phyloP scores from a whole-genome alignment of 805 yeast species.

The Isabelozyma pseudorhagii region DNA sequence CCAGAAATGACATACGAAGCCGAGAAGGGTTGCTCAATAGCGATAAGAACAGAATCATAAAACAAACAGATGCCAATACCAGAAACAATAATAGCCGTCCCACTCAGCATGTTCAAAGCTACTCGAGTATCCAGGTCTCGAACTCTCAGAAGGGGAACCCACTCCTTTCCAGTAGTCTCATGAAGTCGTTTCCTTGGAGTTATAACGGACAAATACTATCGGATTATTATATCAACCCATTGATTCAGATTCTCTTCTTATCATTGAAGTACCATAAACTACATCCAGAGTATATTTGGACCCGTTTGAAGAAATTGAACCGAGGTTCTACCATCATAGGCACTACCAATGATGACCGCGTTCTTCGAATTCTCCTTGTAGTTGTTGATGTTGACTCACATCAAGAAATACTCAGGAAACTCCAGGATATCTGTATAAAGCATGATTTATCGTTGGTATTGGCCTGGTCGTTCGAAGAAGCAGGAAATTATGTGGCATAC shows the following conservation, averaged over 20 bases:
- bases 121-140: constrained; percentile 49
- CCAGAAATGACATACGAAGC: not conserved
- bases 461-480: constrained; percentile 53
- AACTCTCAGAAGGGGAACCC: constrained; percentile 75
- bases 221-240: constrained; percentile 63
- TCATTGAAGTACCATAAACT: constrained; percentile 72
- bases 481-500: constrained; percentile 40
- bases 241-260: constrained; percentile 57
- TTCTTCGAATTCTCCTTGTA: constrained; percentile 53
- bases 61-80: constrained; percentile 1
- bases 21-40: not conserved
- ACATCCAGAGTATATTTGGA: constrained; percentile 70
- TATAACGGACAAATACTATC: constrained; percentile 50
- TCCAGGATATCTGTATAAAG: constrained; percentile 47
- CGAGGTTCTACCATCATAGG: constrained; percentile 24
- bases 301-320: constrained; percentile 44
- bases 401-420: constrained; percentile 44
- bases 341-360: constrained; percentile 31
- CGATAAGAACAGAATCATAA: not conserved
- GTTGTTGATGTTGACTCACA: constrained; percentile 65
- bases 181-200: constrained; percentile 54
- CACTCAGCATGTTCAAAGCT: constrained; percentile 7
- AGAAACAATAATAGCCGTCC: constrained; percentile 14
- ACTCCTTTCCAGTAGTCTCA: constrained; percentile 44
- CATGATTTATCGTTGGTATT: constrained; percentile 48